These are phyloP conservation scores for Penicillium polonicum DNA, from an alignment of 2,329 filamentous ascomycete species.

Conservation along the genomic window DNA sequence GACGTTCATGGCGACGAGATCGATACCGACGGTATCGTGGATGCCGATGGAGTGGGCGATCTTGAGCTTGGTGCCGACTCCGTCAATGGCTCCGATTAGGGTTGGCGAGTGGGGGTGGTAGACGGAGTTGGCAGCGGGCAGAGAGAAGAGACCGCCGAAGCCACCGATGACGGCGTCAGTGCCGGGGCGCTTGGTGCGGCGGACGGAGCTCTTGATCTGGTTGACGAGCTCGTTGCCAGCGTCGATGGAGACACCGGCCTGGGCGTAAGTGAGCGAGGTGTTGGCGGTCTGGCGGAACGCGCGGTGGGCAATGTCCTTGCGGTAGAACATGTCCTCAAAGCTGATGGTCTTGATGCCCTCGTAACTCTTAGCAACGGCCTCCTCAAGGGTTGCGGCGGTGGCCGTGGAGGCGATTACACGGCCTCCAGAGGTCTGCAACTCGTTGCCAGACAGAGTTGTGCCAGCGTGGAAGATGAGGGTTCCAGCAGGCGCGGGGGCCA, in stretches of 20 bases:
- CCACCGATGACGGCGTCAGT: constrained; percentile 93
- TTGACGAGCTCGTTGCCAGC: constrained; percentile 90
- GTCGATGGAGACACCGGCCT: constrained; percentile 91
- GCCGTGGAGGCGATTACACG: constrained; percentile 93
- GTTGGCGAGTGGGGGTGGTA: constrained; percentile 75
- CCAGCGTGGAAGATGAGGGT: constrained; percentile 91
- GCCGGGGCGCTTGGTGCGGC: constrained; percentile 77
- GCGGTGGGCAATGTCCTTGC: constrained; percentile 87
- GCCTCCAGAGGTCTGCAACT: constrained; percentile 76
- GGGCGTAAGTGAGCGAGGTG: constrained; percentile 75
- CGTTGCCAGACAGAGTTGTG: constrained; percentile 63
- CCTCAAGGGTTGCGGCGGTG: constrained; percentile 69
- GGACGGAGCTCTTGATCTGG: constrained; percentile 87
- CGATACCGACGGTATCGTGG: constrained; percentile 93
- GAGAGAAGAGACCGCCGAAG: constrained; percentile 84
- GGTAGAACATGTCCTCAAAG: constrained; percentile 87
- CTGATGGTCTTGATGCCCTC: constrained; percentile 73
- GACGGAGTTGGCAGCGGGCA: constrained; percentile 64
- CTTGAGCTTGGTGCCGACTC: constrained; percentile 95
- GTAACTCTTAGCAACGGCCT: constrained; percentile 86
- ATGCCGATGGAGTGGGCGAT: constrained; percentile 87
- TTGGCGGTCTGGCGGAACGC: constrained; percentile 43
- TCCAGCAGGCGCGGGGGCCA: constrained; percentile 55
- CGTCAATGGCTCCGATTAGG: constrained; percentile 91
- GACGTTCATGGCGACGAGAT: constrained; percentile 98